Conservation (phyloP, 345 rosid genomes). For the Citrus mangshanensis region DNA sequence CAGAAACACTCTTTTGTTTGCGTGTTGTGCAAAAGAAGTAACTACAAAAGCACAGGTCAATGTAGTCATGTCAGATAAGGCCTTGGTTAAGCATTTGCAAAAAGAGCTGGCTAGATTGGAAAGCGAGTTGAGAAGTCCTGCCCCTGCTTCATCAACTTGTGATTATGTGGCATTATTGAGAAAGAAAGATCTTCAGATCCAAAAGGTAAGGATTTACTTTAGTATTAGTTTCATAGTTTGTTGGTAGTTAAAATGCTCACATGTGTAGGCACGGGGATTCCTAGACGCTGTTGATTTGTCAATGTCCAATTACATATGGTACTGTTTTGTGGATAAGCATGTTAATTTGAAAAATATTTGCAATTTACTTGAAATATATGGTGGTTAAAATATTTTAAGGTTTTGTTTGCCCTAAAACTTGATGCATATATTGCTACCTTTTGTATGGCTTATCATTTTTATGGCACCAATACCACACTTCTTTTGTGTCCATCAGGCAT, state of each 20-base stretch:
- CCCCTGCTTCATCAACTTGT: conserved; percentile 46
- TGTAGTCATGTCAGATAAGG: conserved; percentile 98
- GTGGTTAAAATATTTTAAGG: neutral
- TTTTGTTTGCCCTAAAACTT: neutral
- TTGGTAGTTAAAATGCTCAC: neutral
- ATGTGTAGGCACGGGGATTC: neutral
- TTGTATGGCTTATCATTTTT: neutral
- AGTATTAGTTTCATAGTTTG: neutral
- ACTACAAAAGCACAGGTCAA: conserved; percentile 95
- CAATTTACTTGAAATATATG: neutral
- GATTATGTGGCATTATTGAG: conserved; percentile 67
- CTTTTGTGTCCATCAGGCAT: neutral
- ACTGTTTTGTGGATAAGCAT: neutral
- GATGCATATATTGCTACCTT: neutral
- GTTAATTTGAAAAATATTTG: neutral
- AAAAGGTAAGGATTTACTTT: conserved; percentile 54
- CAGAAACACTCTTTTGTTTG: conserved; percentile 93
- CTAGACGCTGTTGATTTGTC: neutral
- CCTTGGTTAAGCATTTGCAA: conserved; percentile 92
- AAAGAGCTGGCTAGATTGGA: conserved; percentile 90
- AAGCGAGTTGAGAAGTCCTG: conserved; percentile 77
- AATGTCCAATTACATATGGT: neutral
- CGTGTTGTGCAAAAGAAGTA: conserved; percentile 97
- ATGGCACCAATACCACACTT: neutral
- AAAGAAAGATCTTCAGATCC: conserved; percentile 88